Evolutionary conservation across 2,329 filamentous ascomycete genomes (phyloP), one percentile per base, ranked within the genome.

Genomic region (Trichoderma sp.): DNA sequence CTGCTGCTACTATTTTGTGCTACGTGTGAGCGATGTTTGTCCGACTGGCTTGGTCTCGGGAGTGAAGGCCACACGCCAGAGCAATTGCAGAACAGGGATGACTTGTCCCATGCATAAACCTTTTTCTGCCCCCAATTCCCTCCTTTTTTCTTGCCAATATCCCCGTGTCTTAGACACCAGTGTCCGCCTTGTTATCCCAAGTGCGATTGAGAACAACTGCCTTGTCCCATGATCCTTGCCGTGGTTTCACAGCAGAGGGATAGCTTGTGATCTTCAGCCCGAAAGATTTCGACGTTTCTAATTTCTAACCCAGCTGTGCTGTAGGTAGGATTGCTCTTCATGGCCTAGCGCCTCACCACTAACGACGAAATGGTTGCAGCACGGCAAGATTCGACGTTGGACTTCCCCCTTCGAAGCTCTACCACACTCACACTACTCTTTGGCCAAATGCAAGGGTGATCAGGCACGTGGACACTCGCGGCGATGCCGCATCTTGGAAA

Each of bases 401-500:
- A 64, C 56, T 61, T 47, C 39, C 34, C 60, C 21, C 34, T 43
- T 64, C 60, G n/a, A 62, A 30, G 36, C 57, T n/a, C 36, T 21
- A 51, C 36, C 36, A 69, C 56, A 61, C 66, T 39, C 36, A 69
- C 56, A 61, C 66, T 39, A 61, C 66, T 60, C 56, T 47, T 51
- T 47, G 26, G 21, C 28, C 57, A 34, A 36, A 61, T 70, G 67
- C 61, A 65, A 72, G 57, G 57, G 57, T 63, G 64, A 68, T 69
- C 63, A 68, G 64, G 71, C 57, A 72, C 64, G 71, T 68, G 64
- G 64, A 63, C 71, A 72, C 36, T 66, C 58, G 58, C 47, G 43
- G 47, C 43, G 21, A 68, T 63, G 64, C 67, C 57, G 64, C 64
- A 69, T 36, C 47, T 58, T n/a, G 43, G 24, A 68, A 51, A 64